Evolutionary conservation across 129 eudicot genomes (phyloP), one percentile per base, ranked within the genome.

Genomic region (Silybum marianum): DNA sequence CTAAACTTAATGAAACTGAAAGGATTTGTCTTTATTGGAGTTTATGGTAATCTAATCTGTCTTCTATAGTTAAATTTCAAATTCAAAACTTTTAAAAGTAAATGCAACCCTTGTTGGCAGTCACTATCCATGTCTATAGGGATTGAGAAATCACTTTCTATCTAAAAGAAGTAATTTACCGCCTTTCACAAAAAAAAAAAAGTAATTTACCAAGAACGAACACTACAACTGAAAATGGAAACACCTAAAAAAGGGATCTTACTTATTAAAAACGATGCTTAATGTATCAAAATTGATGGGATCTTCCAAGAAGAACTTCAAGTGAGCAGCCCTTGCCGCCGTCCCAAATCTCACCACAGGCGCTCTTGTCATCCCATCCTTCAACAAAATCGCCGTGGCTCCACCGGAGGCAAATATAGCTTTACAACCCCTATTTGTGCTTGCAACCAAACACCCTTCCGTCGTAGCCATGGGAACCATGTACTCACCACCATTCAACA

Each of bases 401-500:
- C 91, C 91, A 25, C 91, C 91, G 0, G 85, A 75, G 2, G 82
- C 75, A 78, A 69, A 79, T 42, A 88, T 85, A 7, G 91, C 91
- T 66, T 88, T 88, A 73, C 91, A 88, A 1, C 91, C 91, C 21
- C 91, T 72, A 51, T 88, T 88, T 4, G 88, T 88, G 54, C 91
- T 88, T 4, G 91, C 91, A 46, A 88, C 88, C 85, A 88, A 88
- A 85, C 91, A 88, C 26, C 91, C 88, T 60, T 88, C 91, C 6
- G 91, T 88, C 0, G 91, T 88, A 0, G 91, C 91, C 91, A 88
- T 88, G 0, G 91, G 91, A 46, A 88, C 87, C 71, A 63, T 71
- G 16, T 70, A 88, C 75, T 88, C 91, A 12, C 85, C 73, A 2
- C 91, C 91, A 42, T 88, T 88, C 71, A 88, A 40, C 87, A 88